phyloP scores from a whole-genome alignment of 108 stramenopile species.

The Cyclostephanos tholiformis region DNA sequence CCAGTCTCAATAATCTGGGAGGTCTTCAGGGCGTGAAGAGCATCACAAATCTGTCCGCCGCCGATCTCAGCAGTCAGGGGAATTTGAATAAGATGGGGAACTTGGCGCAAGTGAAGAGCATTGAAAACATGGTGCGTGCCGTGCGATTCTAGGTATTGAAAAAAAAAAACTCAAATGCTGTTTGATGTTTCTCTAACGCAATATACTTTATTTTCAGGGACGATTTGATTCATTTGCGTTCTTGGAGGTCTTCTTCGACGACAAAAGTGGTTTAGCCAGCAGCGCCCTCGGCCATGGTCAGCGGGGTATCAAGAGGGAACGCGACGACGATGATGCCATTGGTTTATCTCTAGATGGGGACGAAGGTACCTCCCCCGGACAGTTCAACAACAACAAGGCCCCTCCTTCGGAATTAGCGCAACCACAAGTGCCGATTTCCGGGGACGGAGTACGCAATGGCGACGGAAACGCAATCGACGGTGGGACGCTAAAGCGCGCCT shows the following conservation, averaged over 20 bases:
- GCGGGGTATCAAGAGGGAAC: constrained; percentile 68
- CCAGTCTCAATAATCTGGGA: constrained; percentile 84
- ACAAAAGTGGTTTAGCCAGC: constrained; percentile 53
- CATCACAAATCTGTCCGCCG: constrained; percentile 85
- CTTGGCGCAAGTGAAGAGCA: constrained; percentile 88
- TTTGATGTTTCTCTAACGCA: constrained; percentile 6
- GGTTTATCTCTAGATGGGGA: constrained; percentile 90
- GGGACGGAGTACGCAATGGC: constrained; percentile 23
- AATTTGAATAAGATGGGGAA: constrained; percentile 85
- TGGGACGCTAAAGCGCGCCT: constrained; percentile 80
- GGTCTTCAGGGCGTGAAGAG: constrained; percentile 89
- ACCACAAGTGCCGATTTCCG: constrained; percentile 45
- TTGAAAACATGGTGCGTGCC: constrained; percentile 77
- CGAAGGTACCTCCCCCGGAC: constrained; percentile 55
- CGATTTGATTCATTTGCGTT: constrained; percentile 89
- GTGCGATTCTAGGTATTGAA: background rate
- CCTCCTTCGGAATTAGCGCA: constrained; percentile 29
- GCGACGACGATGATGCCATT: constrained; percentile 89
- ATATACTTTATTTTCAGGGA: constrained; percentile 24
- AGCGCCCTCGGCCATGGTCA: constrained; percentile 38
- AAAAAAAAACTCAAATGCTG: background rate
- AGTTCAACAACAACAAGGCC: constrained; percentile 13
- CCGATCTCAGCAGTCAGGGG: constrained; percentile 85
- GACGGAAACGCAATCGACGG: constrained; percentile 42
- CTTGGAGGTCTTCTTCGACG: constrained; percentile 92